Conservation (phyloP, 106 monocot genomes). For the Iris macrosiphon region DNA sequence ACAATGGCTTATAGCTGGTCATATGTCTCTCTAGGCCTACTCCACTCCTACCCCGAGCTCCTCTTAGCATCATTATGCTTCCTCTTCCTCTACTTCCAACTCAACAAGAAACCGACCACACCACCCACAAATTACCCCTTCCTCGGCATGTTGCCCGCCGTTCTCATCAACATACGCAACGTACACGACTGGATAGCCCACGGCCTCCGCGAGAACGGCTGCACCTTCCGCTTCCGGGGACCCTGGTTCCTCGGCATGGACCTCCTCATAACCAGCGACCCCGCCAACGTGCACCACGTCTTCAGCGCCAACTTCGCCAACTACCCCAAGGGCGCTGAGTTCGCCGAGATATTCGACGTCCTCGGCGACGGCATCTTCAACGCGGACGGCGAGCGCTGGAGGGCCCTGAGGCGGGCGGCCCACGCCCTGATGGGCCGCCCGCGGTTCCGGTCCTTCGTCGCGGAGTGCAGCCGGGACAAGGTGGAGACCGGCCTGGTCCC, state of each 20-base stretch:
- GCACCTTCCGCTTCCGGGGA: background rate
- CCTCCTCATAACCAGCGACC: conserved; percentile 21
- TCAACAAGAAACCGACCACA: background rate
- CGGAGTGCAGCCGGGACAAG: conserved; percentile 4
- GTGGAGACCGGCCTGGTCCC: conserved; percentile 11
- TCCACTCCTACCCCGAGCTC: background rate
- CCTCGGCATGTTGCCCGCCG: conserved; percentile 9
- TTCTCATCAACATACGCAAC: background rate
- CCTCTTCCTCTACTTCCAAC: background rate
- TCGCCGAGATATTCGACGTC: conserved; percentile 22
- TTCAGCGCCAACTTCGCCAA: conserved; percentile 19
- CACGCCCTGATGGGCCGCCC: conserved; percentile 4
- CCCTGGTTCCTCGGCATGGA: conserved; percentile 1
- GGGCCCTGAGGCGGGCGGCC: conserved; percentile 6
- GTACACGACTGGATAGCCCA: background rate
- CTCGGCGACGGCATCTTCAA: no score
- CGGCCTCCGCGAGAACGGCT: background rate
- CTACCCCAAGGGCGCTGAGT: conserved; percentile 30
- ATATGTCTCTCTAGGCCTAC: no score
- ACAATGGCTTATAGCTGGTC: no score
- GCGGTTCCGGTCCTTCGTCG: no score
- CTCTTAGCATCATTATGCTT: background rate
- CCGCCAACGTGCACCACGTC: conserved; percentile 23
- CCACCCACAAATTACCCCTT: conserved; percentile 12
- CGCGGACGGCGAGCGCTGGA: conserved; percentile 14